Conservation (phyloP, 768 basidiomycete genomes). For the Lepiota venenata region DNA sequence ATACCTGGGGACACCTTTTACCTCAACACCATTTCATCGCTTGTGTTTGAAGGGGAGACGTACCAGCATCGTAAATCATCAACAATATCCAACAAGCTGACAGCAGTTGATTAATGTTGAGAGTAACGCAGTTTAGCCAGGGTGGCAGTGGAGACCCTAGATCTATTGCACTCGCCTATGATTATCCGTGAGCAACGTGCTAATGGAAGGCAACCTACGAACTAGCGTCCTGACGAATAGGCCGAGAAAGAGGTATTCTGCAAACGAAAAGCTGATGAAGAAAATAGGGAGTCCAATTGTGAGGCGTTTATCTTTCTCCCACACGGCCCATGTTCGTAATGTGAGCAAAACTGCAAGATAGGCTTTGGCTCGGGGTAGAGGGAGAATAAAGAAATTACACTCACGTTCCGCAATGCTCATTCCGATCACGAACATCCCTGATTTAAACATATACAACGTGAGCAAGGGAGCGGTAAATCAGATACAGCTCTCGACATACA, state of each 20-base stretch:
- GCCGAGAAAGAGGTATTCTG: background rate
- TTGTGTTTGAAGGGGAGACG: background rate
- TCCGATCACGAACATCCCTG: slow-evolving; percentile 10
- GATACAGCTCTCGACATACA: background rate
- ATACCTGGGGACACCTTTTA: background rate
- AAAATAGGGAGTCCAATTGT: background rate
- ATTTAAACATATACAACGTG: too few relatives aligned
- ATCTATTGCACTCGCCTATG: background rate
- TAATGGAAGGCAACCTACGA: background rate
- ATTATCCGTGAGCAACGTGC: background rate
- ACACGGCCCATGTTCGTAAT: slow-evolving; percentile 14
- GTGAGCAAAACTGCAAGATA: slow-evolving; percentile 9
- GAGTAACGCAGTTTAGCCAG: background rate
- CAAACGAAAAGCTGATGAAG: background rate
- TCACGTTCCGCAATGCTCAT: slow-evolving; percentile 7
- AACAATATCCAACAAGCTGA: slow-evolving; percentile 5
- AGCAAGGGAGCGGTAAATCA: background rate
- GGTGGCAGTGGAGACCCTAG: background rate
- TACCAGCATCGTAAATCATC: slow-evolving; percentile 8
- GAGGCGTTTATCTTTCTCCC: slow-evolving; percentile 10
- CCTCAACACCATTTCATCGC: background rate
- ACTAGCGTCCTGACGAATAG: background rate
- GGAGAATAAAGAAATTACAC: background rate
- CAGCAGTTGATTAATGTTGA: background rate
- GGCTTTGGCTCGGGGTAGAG: background rate